Evolutionary conservation across 176 grass and related monocot species (phyloP), one percentile per base, ranked within the genome.

Genomic region (Aegilops tauschii): DNA sequence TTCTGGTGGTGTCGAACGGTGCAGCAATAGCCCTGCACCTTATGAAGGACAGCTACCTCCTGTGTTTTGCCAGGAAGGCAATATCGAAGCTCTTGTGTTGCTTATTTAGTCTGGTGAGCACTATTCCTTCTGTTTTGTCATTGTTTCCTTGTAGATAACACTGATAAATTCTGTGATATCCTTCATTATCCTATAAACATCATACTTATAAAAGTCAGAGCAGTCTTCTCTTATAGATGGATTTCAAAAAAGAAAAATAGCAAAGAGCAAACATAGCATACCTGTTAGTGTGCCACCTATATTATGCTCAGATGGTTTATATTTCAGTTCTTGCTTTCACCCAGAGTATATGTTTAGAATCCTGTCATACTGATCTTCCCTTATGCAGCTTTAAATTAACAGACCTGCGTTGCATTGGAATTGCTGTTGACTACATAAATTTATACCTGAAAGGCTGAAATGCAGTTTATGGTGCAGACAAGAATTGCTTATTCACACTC

Each of bases 21-120:
- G 18, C 39, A 4, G 6, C 63, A 28, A 12, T 67, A 6, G 9
- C 62, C 16, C 62, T 49, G 31, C 76, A 79, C 32, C 20, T 79
- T 61, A 79, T 79, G 79, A 68, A n/a, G 62, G 17, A n/a, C 40
- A 81, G 6, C 27, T 68, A 67, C 63, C 39, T 65, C 79, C 27
- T 59, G 17, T 49, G 62, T 65, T 81, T 65, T 40, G 0, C 39
- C 62, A 81, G 39, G 79, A 66, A 66, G 16, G 79, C 61, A 47
- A 6, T 40, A 45, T 80, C 9, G 9, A 47, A 37, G 20, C 25
- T 64, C 25, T 45, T 45, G 23, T 63, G 34, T 65, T 9, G 16
- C 40, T 4, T 47, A 62, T 80, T 80, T 80, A 80, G 4, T 18
- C 61, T 66, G 61, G 23, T 80, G 37, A 66, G 78, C 78, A 42